Evolutionary conservation across 2,329 filamentous ascomycete genomes (phyloP).

Genomic region (Teratosphaeria gauchensis): DNA sequence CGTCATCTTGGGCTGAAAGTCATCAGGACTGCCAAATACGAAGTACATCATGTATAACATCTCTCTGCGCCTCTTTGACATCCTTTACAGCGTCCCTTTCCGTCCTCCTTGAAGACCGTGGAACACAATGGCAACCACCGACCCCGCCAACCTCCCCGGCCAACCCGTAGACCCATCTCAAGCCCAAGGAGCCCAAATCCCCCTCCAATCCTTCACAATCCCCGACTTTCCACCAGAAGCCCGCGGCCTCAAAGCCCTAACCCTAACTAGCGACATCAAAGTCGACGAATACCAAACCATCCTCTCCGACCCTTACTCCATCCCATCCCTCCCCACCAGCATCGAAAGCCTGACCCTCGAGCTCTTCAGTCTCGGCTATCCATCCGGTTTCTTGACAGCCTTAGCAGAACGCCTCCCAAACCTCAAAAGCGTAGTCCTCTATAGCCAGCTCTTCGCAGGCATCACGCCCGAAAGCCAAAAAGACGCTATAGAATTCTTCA

Average conservation of each 20-base stretch:
- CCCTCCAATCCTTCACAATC: constrained; percentile 36
- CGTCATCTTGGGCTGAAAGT: background rate
- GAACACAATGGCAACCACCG: constrained; percentile 11
- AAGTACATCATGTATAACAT: background rate
- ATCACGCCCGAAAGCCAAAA: constrained; percentile 28
- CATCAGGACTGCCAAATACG: background rate
- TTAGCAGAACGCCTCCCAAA: constrained; percentile 33
- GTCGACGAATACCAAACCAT: constrained; percentile 36
- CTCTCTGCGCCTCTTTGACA: background rate
- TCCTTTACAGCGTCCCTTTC: background rate
- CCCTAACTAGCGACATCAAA: constrained; percentile 41
- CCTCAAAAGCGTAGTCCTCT: constrained; percentile 35
- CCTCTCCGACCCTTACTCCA: constrained; percentile 26
- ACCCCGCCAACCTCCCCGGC: constrained; percentile 8
- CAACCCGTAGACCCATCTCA: constrained; percentile 14
- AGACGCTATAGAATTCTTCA: constrained; percentile 36
- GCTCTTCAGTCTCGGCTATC: constrained; percentile 41
- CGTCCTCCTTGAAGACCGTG: background rate
- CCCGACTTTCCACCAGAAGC: constrained; percentile 38
- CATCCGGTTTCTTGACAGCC: constrained; percentile 32
- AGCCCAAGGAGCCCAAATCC: constrained; percentile 38
- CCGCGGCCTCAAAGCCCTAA: constrained; percentile 34
- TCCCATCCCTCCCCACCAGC: constrained; percentile 30
- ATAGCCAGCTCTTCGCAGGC: constrained; percentile 38
- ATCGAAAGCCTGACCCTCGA: constrained; percentile 40